Evolutionary conservation across 805 yeast genomes (phyloP), one percentile per base, ranked within the genome.

Genomic region (Wickerhamiella musiphila): DNA sequence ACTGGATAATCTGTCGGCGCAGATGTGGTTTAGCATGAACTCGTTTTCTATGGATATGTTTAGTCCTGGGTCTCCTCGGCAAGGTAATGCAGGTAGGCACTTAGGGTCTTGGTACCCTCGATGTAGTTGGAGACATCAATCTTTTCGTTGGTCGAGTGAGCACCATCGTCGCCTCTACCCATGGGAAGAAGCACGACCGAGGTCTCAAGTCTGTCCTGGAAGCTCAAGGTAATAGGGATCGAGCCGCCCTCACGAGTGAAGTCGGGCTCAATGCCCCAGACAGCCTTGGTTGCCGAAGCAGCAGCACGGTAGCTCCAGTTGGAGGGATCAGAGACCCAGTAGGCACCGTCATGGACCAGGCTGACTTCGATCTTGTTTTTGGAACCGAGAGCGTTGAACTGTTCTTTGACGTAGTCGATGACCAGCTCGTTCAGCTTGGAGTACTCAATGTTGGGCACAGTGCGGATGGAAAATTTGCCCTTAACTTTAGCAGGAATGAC

Each of bases 81-180:
- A 44, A 77, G 77, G 61, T 76, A 84, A 59, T 90, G 95, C 53
- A 90, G 65, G 59, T 83, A 90, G 13, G 95, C 94, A 43, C 86
- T 75, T 58, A 86, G 68, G 10, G 94, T 78, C 65, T 90, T 90
- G 51, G 78, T 73, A 43, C 99, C 99, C 50, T 79, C 78, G 45
- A 90, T 73, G 59, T 79, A 90, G 65, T 90, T 90, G 42, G 77
- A 61, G 33, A 83, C 63, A 53, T 92, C 78, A 47, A 90, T 61
- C 63, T 90, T 90, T 62, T 90, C 99, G 53, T 90, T 90, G 49
- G 90, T 83, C 15, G 94, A 82, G 57, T 90, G 99, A 29, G 99
- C 98, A 47, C 98, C 98, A 52, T 90, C 99, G 54, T 90, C 95
- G 45, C 98, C 98, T 60, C 92, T 77, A 43, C 99, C 99, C 78